Conservation (phyloP, 345 rosid species). For the Lepidium africanum region DNA sequence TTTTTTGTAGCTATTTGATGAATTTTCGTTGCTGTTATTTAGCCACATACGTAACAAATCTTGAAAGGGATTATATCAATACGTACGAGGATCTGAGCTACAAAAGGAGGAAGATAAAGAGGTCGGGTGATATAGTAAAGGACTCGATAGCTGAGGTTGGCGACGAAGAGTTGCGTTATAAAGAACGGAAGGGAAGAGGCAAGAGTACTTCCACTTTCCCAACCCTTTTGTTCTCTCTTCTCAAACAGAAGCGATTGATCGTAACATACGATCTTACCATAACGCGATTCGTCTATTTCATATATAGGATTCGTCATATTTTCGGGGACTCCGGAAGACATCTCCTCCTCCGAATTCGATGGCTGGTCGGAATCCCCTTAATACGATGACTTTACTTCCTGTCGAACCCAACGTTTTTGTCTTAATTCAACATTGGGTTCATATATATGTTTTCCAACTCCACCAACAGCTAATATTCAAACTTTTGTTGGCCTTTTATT, state of each 20-base stretch:
- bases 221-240: constrained; percentile 27
- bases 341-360: background rate
- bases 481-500: background rate
- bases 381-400: background rate
- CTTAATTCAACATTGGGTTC: background rate
- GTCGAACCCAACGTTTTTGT: constrained; percentile 5
- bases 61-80: background rate
- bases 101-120: constrained; percentile 29
- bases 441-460: constrained; percentile 1
- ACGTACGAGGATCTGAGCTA: constrained; percentile 32
- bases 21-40: too few relatives aligned
- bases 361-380: background rate
- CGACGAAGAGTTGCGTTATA: constrained; percentile 27
- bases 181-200: constrained; percentile 30
- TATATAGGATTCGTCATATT: background rate
- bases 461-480: constrained; percentile 10
- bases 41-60: background rate
- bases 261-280: constrained; percentile 26
- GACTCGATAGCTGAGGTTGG: constrained; percentile 22
- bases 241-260: constrained; percentile 13
- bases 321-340: background rate
- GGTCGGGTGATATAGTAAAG: constrained; percentile 25
- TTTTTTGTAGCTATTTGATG: too few relatives aligned
- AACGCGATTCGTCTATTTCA: constrained; percentile 11
- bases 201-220: constrained; percentile 30